Evolutionary conservation across 495 filamentous ascomycete genomes (phyloP), one percentile per base, ranked within the genome.

Genomic region (Xylona heveae): DNA sequence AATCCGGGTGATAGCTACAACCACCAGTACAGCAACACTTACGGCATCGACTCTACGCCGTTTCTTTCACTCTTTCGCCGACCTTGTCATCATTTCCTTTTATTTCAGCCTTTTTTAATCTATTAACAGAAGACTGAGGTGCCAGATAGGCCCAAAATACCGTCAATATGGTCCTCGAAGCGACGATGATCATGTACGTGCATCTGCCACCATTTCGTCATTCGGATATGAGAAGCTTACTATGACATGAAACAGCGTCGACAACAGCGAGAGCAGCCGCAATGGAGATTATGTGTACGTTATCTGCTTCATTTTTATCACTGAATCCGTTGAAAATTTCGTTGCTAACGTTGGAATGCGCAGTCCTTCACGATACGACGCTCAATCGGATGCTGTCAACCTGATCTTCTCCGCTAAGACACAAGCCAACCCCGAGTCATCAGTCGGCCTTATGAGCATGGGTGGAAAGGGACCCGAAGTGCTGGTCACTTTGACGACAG

Each of bases 391-490:
- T 54, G 83, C 85, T 28, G 80, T 91, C 44, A 82, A 77, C 49
- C 74, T 94, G 51, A 75, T 94, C 49, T 94, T 93, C 61, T 78
- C 75, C 41, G 75, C 75, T 45, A 91, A 95, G 55, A 91, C 84
- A 40, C 71, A 81, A 56, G 77, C 68, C 51, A 91, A 99, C 53
- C 78, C 88, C 15, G 88, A 99, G 57, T 93, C 83, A 8, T 85
- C 82, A 15, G 90, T 95, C 34, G 88, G 88, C 38, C 63, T 99
- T 30, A 92, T 99, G 83, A 93, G 79, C 53, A 94, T 95, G 84
- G 88, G 80, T 36, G 88, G 88, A 43, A 85, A 84, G 46, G 82
- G 83, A 8, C 88, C 88, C 25, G 90, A 99, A 57, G 83, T 95
- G 35, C 65, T 95, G 24, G 85, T 88, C 17, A 99, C 90, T 14